phyloP scores from a whole-genome alignment of 108 stramenopile genomes.

The Nitzschia sp. region DNA sequence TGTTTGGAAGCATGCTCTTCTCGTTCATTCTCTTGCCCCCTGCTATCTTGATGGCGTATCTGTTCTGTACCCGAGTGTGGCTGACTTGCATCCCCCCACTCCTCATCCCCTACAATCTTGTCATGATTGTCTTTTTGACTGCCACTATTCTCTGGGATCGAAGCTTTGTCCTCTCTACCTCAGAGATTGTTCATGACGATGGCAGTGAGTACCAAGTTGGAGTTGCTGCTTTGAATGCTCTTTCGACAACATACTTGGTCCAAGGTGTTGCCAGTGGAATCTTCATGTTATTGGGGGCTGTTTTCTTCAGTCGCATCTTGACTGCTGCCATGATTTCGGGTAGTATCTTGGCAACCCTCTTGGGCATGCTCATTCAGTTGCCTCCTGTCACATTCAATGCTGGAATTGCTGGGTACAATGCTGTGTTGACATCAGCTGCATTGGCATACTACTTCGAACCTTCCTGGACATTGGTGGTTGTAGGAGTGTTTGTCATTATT shows the following conservation, averaged over 20 bases:
- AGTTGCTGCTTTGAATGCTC: slow-evolving; percentile 17
- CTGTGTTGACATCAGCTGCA: slow-evolving; percentile 18
- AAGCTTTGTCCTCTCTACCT: slow-evolving; percentile 2
- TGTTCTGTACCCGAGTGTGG: slow-evolving; percentile 8
- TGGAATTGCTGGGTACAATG: slow-evolving; percentile 32
- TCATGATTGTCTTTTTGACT: slow-evolving; percentile 19
- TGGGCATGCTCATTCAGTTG: slow-evolving; percentile 5
- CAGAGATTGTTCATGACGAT: slow-evolving; percentile 3
- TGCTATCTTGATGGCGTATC: slow-evolving; percentile 14
- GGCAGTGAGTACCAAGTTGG: not conserved
- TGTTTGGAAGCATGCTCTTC: slow-evolving; percentile 12
- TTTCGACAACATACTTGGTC: slow-evolving; percentile 24
- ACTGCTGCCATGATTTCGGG: slow-evolving; percentile 12
- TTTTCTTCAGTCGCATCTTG: slow-evolving; percentile 36
- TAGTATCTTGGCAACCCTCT: slow-evolving; percentile 9
- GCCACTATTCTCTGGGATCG: slow-evolving; percentile 32
- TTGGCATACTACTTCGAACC: slow-evolving; percentile 25
- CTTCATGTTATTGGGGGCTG: slow-evolving; percentile 25
- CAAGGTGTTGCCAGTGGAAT: slow-evolving; percentile 11
- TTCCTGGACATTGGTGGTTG: slow-evolving; percentile 17
- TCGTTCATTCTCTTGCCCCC: slow-evolving; percentile 24
- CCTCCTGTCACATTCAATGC: slow-evolving; percentile 9
- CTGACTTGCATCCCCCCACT: slow-evolving; percentile 12
- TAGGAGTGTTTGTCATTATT: slow-evolving; percentile 17
- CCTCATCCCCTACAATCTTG: slow-evolving; percentile 30